Base-by-base conservation (phyloP, 306 rosid genomes). In the Astragalus membranaceus region DNA sequence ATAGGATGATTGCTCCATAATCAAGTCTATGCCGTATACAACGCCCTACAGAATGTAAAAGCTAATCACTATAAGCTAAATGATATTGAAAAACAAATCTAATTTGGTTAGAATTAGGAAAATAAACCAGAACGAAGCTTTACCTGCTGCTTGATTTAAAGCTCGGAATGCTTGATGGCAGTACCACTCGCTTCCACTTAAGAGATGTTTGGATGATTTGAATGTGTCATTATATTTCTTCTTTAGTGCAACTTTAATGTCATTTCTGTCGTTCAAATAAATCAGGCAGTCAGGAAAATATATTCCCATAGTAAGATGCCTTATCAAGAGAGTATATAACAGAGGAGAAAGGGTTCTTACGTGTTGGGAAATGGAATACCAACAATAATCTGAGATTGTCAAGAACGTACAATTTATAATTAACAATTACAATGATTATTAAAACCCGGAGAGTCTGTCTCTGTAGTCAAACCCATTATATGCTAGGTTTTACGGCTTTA, bases 91-190 rank as follows among this genome's bases (percentile, higher is more conserved):
- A 52, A 65, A 35, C 6, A 49, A 55, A 26, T 37, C 17, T 50
- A 8, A 49, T 48, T 60, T 10, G 57, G 57, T 44, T 68, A 17
- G 39, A 67, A 56, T 52, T 66, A 51, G 42, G 20, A 15, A 54
- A 23, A 17, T 15, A 16, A 41, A 43, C 23, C 13, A 72, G 42
- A 51, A 58, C 33, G 43, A 67, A 16, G 76, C 30, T 46, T 66
- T 84, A 90, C 96, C 98, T 75, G 98, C 96, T 51, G 98, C 98
- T 88, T 93, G 98, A 85, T 90, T 93, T 77, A 90, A 58, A 81
- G 94, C 98, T 76, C 98, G 89, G 78, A 93, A 93, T 62, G 98
- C 89, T 87, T 93, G 98, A 53, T 93, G 92, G 82, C 97, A 88
- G 76, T 93, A 93, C 97, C 98, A 90, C 73, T 90, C 96, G 75